A percentile compares a stretch with the other conserved stretches of the same genome.
Evolutionary conservation across 192 early-diverging fungal genomes (phyloP).

Genomic region (Physocladia obscura): DNA sequence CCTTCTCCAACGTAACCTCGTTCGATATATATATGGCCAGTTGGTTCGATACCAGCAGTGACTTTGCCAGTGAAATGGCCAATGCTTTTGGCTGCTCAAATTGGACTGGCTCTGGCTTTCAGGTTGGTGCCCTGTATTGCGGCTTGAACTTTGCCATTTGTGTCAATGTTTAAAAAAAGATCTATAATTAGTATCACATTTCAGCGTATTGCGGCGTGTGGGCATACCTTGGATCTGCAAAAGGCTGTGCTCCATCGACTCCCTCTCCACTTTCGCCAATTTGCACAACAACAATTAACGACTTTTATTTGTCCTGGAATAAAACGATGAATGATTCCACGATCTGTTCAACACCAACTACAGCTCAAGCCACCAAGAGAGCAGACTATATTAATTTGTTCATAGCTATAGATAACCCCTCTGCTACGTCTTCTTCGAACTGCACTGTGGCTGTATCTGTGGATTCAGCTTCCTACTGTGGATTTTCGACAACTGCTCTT

Average conservation of each 20-base stretch:
- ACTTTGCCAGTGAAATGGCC: conserved; percentile 21
- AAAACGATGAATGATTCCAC: not conserved
- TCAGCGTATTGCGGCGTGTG: conserved; percentile 12
- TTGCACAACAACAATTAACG: not conserved
- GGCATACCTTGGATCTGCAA: not conserved
- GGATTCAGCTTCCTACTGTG: conserved; percentile 7
- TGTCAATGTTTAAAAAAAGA: not conserved
- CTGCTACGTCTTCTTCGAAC: not conserved
- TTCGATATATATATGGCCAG: conserved; percentile 32
- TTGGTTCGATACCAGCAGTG: conserved; percentile 25
- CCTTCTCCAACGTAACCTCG: conserved; percentile 23
- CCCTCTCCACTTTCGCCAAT: not conserved
- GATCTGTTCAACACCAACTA: not conserved
- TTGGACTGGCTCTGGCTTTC: conserved; percentile 24
- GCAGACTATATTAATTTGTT: not conserved
- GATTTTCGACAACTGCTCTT: not conserved
- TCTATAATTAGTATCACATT: conserved; percentile 22
- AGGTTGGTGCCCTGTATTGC: not conserved
- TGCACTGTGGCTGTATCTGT: conserved; percentile 1
- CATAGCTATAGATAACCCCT: not conserved
- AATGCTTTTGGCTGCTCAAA: conserved; percentile 23
- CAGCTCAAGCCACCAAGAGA: not conserved
- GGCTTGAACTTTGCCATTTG: not conserved
- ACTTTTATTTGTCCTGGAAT: conserved; percentile 15
- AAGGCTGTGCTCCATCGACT: not conserved